These are phyloP conservation scores for Ceratocystis alfenasii DNA, from an alignment of 2,329 filamentous ascomycete species.

Conservation along the genomic window DNA sequence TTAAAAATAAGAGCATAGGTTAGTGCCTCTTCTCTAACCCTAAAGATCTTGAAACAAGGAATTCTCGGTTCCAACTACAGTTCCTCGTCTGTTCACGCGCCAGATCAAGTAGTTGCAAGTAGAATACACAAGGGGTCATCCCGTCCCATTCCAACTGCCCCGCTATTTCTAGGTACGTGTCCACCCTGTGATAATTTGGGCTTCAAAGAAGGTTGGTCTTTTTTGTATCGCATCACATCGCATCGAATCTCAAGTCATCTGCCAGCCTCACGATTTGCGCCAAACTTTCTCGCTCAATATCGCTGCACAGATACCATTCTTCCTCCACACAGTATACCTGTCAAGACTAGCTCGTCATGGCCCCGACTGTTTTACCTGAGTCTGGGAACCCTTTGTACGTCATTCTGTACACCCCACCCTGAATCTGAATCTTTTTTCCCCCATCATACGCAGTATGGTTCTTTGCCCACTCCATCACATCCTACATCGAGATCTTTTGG, in stretches of 20 bases:
- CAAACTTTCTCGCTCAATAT: background rate
- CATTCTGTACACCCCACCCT: background rate
- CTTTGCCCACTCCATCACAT: background rate
- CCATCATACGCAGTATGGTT: background rate
- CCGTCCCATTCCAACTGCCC: too few relatives aligned
- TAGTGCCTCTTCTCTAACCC: too few relatives aligned
- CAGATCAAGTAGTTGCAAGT: too few relatives aligned
- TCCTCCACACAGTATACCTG: background rate
- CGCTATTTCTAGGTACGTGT: background rate
- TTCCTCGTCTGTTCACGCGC: too few relatives aligned
- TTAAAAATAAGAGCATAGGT: too few relatives aligned
- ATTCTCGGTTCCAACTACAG: too few relatives aligned
- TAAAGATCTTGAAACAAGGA: too few relatives aligned
- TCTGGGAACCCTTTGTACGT: slow-evolving; percentile 40
- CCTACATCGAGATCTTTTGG: background rate
- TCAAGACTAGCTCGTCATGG: slow-evolving; percentile 28
- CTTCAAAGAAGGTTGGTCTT: background rate
- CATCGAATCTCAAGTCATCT: too few relatives aligned
- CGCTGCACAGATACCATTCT: background rate
- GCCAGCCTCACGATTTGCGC: too few relatives aligned
- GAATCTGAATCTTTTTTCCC: background rate
- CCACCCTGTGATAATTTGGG: background rate
- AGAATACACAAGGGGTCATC: too few relatives aligned
- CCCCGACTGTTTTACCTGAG: slow-evolving; percentile 36
- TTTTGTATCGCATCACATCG: too few relatives aligned